A percentile compares a stretch with the other conserved stretches of the same genome.
Evolutionary conservation across 768 basidiomycete species (phyloP).

Genomic region (Lyophyllum atratum): DNA sequence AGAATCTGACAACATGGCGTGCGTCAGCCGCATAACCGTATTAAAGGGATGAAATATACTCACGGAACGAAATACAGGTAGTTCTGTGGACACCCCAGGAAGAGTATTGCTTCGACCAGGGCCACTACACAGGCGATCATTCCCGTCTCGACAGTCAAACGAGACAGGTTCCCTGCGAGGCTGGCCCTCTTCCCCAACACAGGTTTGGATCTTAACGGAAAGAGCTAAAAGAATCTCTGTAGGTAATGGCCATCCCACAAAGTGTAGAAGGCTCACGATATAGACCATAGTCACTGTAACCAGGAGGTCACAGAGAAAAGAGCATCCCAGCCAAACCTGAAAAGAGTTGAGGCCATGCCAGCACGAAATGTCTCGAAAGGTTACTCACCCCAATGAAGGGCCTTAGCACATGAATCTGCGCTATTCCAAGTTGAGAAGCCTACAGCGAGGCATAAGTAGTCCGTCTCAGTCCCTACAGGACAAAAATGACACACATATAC

Average conservation of each 20-base stretch:
- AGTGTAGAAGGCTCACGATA: constrained; percentile 19
- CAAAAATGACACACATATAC: constrained; percentile 1
- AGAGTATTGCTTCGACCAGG: constrained; percentile 18
- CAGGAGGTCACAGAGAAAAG: constrained; percentile 23
- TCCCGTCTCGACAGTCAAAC: constrained; percentile 23
- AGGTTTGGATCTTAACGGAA: constrained; percentile 4
- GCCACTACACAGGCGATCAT: constrained; percentile 20
- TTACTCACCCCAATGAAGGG: constrained; percentile 15
- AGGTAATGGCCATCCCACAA: neutral
- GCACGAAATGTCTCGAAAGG: neutral
- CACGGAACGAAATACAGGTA: constrained; percentile 19
- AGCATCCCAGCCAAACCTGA: constrained; percentile 27
- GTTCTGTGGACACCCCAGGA: constrained; percentile 16
- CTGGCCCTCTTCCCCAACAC: constrained; percentile 5
- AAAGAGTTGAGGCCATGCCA: neutral
- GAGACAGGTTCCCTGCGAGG: constrained; percentile 11
- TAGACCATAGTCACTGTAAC: constrained; percentile 25
- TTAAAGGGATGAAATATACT: neutral
- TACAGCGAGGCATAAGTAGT: neutral
- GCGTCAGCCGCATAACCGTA: neutral
- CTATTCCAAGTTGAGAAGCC: constrained; percentile 5
- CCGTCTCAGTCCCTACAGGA: neutral
- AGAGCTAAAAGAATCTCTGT: constrained; percentile 5
- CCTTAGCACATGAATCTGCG: constrained; percentile 3
- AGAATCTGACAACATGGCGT: neutral